Evolutionary conservation across 1,284 basidiomycete species (phyloP).

Genomic region (Trichosporon coremiiforme): DNA sequence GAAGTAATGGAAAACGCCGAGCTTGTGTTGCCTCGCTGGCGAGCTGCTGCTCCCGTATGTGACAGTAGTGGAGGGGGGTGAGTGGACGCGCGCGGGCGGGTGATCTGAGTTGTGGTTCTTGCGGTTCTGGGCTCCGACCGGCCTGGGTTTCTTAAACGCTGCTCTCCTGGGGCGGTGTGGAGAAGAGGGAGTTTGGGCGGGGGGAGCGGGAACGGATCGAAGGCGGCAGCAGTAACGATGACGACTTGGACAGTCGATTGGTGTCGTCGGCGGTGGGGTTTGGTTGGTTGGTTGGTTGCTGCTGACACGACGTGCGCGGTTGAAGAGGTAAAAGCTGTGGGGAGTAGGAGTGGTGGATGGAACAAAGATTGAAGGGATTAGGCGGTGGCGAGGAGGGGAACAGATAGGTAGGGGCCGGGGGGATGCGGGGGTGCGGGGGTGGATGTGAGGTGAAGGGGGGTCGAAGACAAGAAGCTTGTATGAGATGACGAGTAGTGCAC

Average conservation of each 20-base stretch:
- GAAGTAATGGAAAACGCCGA: slow-evolving; percentile 12
- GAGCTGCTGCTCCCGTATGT: neutral
- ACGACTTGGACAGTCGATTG: neutral
- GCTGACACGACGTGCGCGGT: neutral
- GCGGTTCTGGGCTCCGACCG: neutral
- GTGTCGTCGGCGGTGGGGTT: neutral
- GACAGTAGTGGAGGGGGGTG: neutral
- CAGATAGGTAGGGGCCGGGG: neutral
- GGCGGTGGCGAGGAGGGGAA: slow-evolving; percentile 10
- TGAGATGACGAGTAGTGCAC: neutral
- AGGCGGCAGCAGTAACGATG: slow-evolving; percentile 7
- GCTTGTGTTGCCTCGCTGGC: neutral
- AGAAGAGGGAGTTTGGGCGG: slow-evolving; percentile 12
- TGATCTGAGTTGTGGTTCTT: slow-evolving; percentile 3
- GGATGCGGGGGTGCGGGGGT: neutral
- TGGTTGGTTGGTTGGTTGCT: neutral
- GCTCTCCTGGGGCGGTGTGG: slow-evolving; percentile 11
- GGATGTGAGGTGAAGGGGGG: neutral
- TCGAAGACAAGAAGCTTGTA: neutral
- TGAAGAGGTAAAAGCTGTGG: neutral
- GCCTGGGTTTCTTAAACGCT: neutral
- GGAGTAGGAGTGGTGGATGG: neutral
- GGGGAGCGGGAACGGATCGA: slow-evolving; percentile 1
- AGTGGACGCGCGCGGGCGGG: slow-evolving; percentile 1
- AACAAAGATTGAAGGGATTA: neutral